Percentiles rank a stretch among this genome's conserved stretches.
Evolutionary conservation across 2,329 filamentous ascomycete genomes (phyloP).

Genomic region (Aureobasidium sp.): DNA sequence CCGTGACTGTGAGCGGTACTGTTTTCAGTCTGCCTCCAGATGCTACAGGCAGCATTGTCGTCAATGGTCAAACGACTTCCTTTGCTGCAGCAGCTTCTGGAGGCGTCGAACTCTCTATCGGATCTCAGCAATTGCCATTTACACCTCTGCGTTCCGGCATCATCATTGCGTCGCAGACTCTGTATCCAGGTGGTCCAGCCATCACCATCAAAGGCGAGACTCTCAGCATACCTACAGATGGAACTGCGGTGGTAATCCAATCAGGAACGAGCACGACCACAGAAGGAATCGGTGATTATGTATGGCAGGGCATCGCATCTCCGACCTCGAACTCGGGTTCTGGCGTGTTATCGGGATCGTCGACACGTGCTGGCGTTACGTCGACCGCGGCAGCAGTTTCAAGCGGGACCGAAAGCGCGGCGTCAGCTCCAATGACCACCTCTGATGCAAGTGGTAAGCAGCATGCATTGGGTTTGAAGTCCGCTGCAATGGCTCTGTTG

Average conservation of each 20-base stretch:
- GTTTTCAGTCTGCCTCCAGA: neutral
- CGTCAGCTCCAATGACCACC: neutral
- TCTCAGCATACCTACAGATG: neutral
- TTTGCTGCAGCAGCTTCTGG: neutral
- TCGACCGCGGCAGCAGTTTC: neutral
- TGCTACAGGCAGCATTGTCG: neutral
- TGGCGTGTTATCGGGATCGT: neutral
- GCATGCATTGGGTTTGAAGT: neutral
- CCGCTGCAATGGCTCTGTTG: neutral
- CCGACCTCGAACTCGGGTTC: neutral
- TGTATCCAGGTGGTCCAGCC: slow-evolving; percentile 19
- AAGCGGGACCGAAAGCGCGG: neutral
- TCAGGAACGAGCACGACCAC: neutral
- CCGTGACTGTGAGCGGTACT: neutral
- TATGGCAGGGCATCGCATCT: neutral
- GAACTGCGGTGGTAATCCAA: neutral
- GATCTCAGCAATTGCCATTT: neutral
- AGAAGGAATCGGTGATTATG: neutral
- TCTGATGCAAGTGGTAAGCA: neutral
- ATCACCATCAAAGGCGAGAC: slow-evolving; percentile 25
- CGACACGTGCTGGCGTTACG: neutral
- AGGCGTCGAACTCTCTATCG: neutral
- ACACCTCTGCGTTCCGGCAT: neutral
- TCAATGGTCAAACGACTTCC: neutral
- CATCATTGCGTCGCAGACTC: slow-evolving; percentile 2